These are phyloP conservation scores for Calocybe indica DNA, from an alignment of 768 basidiomycete species.

Conservation along the genomic window DNA sequence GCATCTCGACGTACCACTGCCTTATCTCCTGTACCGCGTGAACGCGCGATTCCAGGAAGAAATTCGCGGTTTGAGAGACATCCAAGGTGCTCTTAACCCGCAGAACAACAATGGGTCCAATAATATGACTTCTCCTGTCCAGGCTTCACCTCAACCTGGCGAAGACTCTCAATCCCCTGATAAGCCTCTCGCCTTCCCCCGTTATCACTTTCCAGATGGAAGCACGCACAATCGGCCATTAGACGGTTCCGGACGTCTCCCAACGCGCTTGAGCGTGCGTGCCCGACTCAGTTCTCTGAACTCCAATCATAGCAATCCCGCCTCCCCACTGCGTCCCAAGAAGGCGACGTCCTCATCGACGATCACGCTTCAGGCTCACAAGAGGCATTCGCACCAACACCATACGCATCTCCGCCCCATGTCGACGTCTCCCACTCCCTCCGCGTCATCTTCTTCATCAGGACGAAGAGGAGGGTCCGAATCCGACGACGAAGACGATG, in stretches of 20 bases:
- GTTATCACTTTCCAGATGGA: conserved; percentile 5
- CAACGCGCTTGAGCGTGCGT: conserved; percentile 59
- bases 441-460: conserved; percentile 34
- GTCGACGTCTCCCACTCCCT: conserved; percentile 25
- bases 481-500: conserved; percentile 27
- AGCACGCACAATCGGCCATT: conserved; percentile 20
- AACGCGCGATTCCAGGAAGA: conserved; percentile 84
- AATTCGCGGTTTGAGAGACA: conserved; percentile 70
- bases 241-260: conserved; percentile 36
- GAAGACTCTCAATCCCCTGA: conserved; percentile 12
- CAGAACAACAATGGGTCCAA: conserved; percentile 11
- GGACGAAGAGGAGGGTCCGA: conserved; percentile 32
- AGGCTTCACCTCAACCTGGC: conserved; percentile 16
- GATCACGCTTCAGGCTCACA: conserved; percentile 56
- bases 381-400: conserved; percentile 15
- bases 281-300: conserved; percentile 62
- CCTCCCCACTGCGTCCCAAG: conserved; percentile 33
- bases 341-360: conserved; percentile 67
- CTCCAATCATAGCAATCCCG: conserved; percentile 32
- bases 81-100: conserved; percentile 56
- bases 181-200: conserved; percentile 18
- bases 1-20: conserved; percentile 75
- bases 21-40: conserved; percentile 80
- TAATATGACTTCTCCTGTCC: conserved; percentile 22
- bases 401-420: conserved; percentile 29